Evolutionary conservation across 2,329 filamentous ascomycete genomes (phyloP), one percentile per base, ranked within the genome.

Genomic region (Chaetomiaceae sp.): DNA sequence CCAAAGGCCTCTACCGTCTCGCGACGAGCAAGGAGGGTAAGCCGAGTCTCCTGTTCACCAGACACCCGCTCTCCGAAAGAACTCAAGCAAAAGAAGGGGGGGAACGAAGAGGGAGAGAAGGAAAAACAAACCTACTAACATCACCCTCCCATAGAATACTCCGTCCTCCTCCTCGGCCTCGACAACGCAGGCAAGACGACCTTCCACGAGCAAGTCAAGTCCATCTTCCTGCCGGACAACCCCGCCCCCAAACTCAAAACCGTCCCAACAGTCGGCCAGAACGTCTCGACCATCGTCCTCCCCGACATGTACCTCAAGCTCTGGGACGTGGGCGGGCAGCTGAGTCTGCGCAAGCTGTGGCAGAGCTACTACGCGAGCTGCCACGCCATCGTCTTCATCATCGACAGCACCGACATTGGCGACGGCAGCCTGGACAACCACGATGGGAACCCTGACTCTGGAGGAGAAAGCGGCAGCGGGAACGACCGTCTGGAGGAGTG

Each of bases 121-220:
- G n/a, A n/a, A n/a, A n/a, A n/a, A n/a, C n/a, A n/a, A n/a, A 41
- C 31, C 33, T 27, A 17, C 33, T 40, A 23, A 50, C 37, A 43
- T 21, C 47, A 31, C 16, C 44, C 41, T 33, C 14, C 42, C 39
- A 41, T 64, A 93, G 92, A 97, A 75, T 97, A 96, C 77, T 96
- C 92, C 19, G 89, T 96, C 64, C 89, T 97, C 65, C 86, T 97
- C 60, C 87, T 97, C 63, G 93, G 93, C 57, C 87, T 97, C 65
- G 93, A 97, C 76, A 97, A 97, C 68, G 93, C 93, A 55, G 93
- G 93, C 70, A 97, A 97, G 77, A 97, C 93, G 35, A 97, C 93
- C 21, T 91, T 97, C 66, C 90, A 96, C 71, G 89, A 95, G 67
- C 91, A 96, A 70, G 89, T 97, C 70, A 96, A 96, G 73, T 82